phyloP scores from a whole-genome alignment of 331 rosid genomes.

The Quercus tomentella region DNA sequence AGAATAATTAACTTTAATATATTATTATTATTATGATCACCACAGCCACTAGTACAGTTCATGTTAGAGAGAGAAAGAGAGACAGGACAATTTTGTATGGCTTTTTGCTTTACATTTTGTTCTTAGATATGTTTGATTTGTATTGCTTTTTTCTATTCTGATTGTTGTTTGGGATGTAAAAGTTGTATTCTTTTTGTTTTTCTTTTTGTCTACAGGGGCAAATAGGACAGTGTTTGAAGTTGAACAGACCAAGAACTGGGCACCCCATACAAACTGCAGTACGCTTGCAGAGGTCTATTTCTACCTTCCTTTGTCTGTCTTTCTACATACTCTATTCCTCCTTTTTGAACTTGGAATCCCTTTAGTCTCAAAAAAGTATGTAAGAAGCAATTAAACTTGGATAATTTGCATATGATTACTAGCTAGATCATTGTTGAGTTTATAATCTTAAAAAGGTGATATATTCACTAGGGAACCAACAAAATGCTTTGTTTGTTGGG shows the following conservation, averaged over 20 bases:
- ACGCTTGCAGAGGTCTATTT: slow-evolving; percentile 64
- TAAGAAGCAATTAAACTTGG: slow-evolving; percentile 27
- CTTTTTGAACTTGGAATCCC: slow-evolving; percentile 14
- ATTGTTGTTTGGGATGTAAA: slow-evolving; percentile 50
- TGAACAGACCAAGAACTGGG: slow-evolving; percentile 82
- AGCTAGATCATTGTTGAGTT: slow-evolving; percentile 16
- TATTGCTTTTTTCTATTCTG: slow-evolving; percentile 23
- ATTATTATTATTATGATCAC: not conserved
- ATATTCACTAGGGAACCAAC: slow-evolving; percentile 10
- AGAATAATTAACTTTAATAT: not conserved
- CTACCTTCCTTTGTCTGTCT: slow-evolving; percentile 24
- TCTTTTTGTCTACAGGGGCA: slow-evolving; percentile 70
- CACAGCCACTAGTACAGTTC: not conserved
- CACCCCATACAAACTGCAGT: slow-evolving; percentile 70
- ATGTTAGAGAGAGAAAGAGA: not conserved
- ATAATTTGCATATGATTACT: slow-evolving; percentile 45
- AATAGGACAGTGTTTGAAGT: slow-evolving; percentile 72
- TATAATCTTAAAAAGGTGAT: slow-evolving; percentile 6
- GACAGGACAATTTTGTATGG: not conserved
- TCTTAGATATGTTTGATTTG: slow-evolving; percentile 18
- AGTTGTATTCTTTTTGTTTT: slow-evolving; percentile 64
- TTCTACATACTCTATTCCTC: slow-evolving; percentile 2
- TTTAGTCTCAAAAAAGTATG: slow-evolving; percentile 27
- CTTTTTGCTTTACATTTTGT: slow-evolving; percentile 10
- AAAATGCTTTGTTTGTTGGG: slow-evolving; percentile 83